Evolutionary conservation across 345 rosid species (phyloP).

Genomic region (Aegle marmelos): DNA sequence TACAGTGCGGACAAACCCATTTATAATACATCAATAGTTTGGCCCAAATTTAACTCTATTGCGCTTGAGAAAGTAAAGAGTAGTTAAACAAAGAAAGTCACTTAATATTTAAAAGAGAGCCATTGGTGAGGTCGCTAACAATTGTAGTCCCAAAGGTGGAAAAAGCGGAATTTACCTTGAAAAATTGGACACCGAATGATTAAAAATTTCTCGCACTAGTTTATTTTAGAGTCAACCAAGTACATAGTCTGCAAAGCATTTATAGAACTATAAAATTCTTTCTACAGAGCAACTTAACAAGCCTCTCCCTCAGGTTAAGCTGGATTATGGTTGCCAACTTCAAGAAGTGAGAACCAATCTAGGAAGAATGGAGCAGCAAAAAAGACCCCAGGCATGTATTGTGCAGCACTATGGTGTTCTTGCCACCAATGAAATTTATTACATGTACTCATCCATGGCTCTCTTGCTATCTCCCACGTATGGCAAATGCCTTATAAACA

Average conservation of each 20-base stretch:
- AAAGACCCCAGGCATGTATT: no score
- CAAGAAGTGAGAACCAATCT: conserved; percentile 94
- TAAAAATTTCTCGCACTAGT: not conserved
- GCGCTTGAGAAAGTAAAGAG: no score
- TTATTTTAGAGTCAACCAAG: not conserved
- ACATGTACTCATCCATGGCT: conserved; percentile 96
- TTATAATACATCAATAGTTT: no score
- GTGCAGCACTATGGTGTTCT: no score
- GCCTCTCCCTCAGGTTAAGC: conserved; percentile 86
- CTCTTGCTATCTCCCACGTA: conserved; percentile 95
- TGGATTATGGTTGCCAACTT: conserved; percentile 83
- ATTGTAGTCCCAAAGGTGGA: conserved; percentile 52
- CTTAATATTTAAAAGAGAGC: conserved; percentile 69
- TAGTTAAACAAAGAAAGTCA: not conserved
- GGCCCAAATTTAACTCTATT: no score
- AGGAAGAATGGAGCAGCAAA: conserved; percentile 49
- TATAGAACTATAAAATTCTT: no score
- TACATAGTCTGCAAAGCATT: not conserved
- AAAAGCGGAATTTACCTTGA: conserved; percentile 34
- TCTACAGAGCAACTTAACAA: not conserved
- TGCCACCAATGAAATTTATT: conserved; percentile 60
- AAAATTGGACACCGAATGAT: not conserved
- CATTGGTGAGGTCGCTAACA: conserved; percentile 94
- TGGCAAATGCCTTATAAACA: conserved; percentile 66
- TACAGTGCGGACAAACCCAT: no score